A percentile compares a stretch with the other conserved stretches of the same genome.
Conservation (phyloP, 768 basidiomycete species). For the Hydnomerulius pinastri region DNA sequence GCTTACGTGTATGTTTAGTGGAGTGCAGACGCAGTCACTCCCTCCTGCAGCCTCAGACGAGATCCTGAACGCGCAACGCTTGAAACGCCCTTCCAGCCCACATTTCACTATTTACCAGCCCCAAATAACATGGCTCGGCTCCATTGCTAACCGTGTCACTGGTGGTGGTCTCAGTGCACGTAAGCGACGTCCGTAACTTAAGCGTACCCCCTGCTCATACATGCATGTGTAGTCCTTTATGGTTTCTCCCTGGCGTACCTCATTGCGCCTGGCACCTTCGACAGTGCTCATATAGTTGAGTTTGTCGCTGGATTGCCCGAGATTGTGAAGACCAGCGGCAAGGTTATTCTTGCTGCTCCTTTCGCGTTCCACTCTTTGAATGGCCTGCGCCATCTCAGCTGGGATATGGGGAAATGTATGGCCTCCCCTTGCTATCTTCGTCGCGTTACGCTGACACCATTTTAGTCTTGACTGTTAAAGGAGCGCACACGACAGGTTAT, state of each 20-base stretch:
- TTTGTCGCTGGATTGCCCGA: slow-evolving; percentile 71
- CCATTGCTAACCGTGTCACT: slow-evolving; percentile 86
- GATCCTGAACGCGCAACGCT: slow-evolving; percentile 86
- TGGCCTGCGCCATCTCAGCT: slow-evolving; percentile 85
- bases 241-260: slow-evolving; percentile 87
- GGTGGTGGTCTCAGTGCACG: slow-evolving; percentile 78
- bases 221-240: slow-evolving; percentile 67
- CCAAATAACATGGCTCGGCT: slow-evolving; percentile 87
- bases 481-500: slow-evolving; percentile 81
- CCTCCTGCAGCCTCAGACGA: slow-evolving; percentile 55
- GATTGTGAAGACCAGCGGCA: slow-evolving; percentile 72
- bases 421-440: slow-evolving; percentile 17
- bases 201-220: slow-evolving; percentile 3
- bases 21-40: slow-evolving; percentile 65
- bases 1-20: slow-evolving; percentile 33
- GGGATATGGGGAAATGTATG: slow-evolving; percentile 91
- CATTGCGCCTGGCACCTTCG: slow-evolving; percentile 76
- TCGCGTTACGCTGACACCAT: not conserved
- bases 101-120: slow-evolving; percentile 98
- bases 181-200: slow-evolving; percentile 41
- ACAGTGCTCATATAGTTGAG: slow-evolving; percentile 76
- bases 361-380: slow-evolving; percentile 92
- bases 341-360: slow-evolving; percentile 78
- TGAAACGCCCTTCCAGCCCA: slow-evolving; percentile 87
- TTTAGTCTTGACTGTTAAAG: slow-evolving; percentile 78